Base-by-base conservation (phyloP, 108 stramenopile species). In the Phaeodactylum tricornutum region DNA sequence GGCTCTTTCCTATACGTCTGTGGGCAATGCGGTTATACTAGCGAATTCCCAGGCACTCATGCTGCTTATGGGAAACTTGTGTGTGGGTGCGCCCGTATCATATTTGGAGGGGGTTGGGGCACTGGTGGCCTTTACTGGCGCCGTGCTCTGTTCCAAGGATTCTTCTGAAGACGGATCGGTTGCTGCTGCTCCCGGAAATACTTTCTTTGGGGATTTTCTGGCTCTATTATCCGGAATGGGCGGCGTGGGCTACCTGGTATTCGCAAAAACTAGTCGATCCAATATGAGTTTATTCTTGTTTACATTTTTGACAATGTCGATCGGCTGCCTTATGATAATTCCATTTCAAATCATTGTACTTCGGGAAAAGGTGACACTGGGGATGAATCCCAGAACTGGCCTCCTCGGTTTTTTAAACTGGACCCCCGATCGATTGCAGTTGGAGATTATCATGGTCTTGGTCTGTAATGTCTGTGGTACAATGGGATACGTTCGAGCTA, bases 11-110 rank as follows among this genome's bases (percentile, higher is more conserved):
- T 70, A 67, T 44, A 79, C 81, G 0, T 47, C 77, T 3, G 48
- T 84, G 23, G 75, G 74, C 3, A 84, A 76, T 48, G 77, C 77
- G 24, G 49, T 66, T 29, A 62, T 77, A 43, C 53, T 71, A 14
- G 30, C 41, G 25, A 71, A 71, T 57, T 26, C 52, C 23, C 47
- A 60, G 43, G 63, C 72, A 16, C 35, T 84, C 28, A 49, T 79
- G 0, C 43, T 76, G 2, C 39, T 84, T 45, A 24, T 67, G 9
- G 69, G 72, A 17, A 76, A 74, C 43, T 56, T 62, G 27, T 34
- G 33, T 12, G 46, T 62, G 9, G 77, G 81, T 1, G 28, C 29
- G 4, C 62, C 59, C 25, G 43, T 79, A 16, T 24, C 64, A 17
- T 22, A 42, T 32, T 39, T 64, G 30, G 81, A 84, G 61, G 55